Evolutionary conservation across 2,329 filamentous ascomycete genomes (phyloP), one percentile per base, ranked within the genome.

Genomic region (Cryphonectria japonica): DNA sequence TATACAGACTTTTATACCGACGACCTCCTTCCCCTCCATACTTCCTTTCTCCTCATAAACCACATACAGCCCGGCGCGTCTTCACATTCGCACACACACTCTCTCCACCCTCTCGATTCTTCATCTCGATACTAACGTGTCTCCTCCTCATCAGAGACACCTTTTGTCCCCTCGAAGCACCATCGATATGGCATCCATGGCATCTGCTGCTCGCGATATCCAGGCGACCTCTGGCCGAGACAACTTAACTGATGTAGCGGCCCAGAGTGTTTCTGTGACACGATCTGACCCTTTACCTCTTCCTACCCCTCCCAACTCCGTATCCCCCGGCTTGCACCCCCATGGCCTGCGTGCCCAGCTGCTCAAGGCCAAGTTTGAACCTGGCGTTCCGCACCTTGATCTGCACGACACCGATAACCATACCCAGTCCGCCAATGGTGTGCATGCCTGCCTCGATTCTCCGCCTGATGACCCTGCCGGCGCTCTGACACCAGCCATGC

Each of bases 301-400:
- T 78, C 94, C 93, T 74, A 98, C 95, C 80, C 95, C 95, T 79
- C 95, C 95, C 73, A 97, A 95, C 85, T 98, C 95, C 82, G 94
- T 98, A 80, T 98, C 95, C 73, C 95, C 95, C 65, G 91, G 89
- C 76, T 87, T 98, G 75, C 91, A 92, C 77, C 93, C 95, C 72
- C 93, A 95, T 77, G 92, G 92, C 77, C 89, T 92, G 79, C 92
- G 92, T 81, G 87, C 89, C 74, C 91, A 91, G 79, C 85, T 89
- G 75, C 86, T 87, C 78, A 86, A 85, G 81, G 86, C 85, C 74
- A 85, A 79, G 76, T 85, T 89, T 78, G 88, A 90, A 75, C 85
- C 86, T 77, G 88, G 95, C 80, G 94, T 97, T 80, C 96, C 94
- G 73, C 94, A 98, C 80, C 87, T 97, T 77, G 95, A 97, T 78